Conservation (phyloP, 805 yeast genomes). For the Candida incommunis region DNA sequence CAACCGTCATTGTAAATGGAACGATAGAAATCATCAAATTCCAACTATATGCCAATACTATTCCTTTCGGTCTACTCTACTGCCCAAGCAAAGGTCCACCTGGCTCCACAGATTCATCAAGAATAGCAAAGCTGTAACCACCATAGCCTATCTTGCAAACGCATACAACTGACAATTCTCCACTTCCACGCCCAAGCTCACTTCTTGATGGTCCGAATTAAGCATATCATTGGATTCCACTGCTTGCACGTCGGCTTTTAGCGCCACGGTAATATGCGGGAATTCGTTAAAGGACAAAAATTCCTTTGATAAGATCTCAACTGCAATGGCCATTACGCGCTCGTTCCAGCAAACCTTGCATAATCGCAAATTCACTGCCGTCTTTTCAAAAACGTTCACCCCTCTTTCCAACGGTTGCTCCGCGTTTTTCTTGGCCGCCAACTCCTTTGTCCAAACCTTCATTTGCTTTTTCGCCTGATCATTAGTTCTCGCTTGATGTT, state of each 20-base stretch:
- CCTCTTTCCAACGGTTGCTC: not conserved
- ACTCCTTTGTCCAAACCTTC: slow-evolving; percentile 3
- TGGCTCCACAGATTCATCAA: too few species aligned
- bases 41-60: too few species aligned
- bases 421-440: not conserved
- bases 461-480: slow-evolving; percentile 3
- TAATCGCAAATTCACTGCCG: slow-evolving; percentile 28
- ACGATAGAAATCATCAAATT: too few species aligned
- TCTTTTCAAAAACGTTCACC: slow-evolving; percentile 6
- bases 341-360: slow-evolving; percentile 35
- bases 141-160: too few species aligned
- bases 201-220: too few species aligned
- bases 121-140: too few species aligned
- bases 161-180: too few species aligned
- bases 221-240: slow-evolving; percentile 35
- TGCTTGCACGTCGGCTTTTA: slow-evolving; percentile 33
- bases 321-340: slow-evolving; percentile 40
- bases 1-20: too few species aligned
- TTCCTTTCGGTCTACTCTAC: too few species aligned
- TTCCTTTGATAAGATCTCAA: slow-evolving; percentile 19
- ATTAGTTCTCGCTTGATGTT: slow-evolving; percentile 1
- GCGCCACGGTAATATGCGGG: slow-evolving; percentile 68
- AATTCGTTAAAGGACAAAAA: slow-evolving; percentile 26
- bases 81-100: too few species aligned
- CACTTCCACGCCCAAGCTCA: too few species aligned